A percentile compares a stretch with the other conserved stretches of the same genome.
Conservation (phyloP, 2,329 filamentous ascomycete species). For the Epichloe bromicola region DNA sequence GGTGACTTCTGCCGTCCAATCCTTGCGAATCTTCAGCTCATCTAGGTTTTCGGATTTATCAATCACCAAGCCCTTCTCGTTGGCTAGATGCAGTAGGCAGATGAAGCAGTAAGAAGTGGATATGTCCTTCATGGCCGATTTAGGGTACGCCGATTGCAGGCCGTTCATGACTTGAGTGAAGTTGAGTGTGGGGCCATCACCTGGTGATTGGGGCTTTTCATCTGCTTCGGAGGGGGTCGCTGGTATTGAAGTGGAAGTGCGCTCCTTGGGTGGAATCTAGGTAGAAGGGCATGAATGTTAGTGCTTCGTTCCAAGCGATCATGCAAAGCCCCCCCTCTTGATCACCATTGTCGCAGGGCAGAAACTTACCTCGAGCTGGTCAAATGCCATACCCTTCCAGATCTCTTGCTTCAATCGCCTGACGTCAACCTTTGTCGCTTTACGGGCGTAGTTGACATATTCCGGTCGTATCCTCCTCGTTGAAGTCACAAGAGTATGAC, state of each 20-base stretch:
- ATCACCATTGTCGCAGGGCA: not conserved
- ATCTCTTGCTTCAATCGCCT: conserved; percentile 56
- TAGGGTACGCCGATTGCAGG: conserved; percentile 73
- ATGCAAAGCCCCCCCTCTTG: too few relatives aligned
- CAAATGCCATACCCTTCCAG: conserved; percentile 53
- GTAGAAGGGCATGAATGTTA: conserved; percentile 4
- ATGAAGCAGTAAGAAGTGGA: conserved; percentile 93
- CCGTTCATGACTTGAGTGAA: conserved; percentile 91
- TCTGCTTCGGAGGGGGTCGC: conserved; percentile 17
- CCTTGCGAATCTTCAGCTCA: conserved; percentile 49
- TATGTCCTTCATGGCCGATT: conserved; percentile 80
- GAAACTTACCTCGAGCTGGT: conserved; percentile 35
- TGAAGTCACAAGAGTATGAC: conserved; percentile 54
- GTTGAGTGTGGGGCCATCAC: conserved; percentile 47
- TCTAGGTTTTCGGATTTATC: conserved; percentile 45
- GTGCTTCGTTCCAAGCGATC: not conserved
- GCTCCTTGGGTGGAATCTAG: not conserved
- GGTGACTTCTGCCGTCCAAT: conserved; percentile 45
- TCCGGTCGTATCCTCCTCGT: conserved; percentile 50
- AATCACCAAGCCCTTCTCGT: conserved; percentile 79
- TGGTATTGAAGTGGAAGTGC: not conserved
- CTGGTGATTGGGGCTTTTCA: conserved; percentile 17
- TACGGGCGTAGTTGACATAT: conserved; percentile 57
- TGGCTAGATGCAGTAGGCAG: conserved; percentile 77
- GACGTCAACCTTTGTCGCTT: conserved; percentile 61